Evolutionary conservation across 306 rosid genomes (phyloP).

Genomic region (Cercis canadensis): DNA sequence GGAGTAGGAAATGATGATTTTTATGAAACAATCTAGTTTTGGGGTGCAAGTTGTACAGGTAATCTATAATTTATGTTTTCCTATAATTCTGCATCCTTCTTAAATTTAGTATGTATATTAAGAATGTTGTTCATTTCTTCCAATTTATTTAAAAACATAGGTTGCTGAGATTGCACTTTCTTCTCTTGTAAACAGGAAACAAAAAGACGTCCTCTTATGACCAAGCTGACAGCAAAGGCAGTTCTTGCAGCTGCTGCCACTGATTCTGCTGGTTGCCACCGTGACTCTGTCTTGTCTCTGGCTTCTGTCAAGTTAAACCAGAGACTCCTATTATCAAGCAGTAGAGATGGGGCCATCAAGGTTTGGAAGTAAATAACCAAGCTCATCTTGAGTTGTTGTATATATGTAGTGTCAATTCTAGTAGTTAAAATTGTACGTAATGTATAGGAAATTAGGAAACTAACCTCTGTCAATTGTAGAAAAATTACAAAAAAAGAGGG

Average conservation of each 20-base stretch:
- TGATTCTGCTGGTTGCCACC: constrained; percentile 92
- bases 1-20: constrained; percentile 77
- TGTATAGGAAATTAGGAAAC: constrained; percentile 7
- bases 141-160: too few species aligned
- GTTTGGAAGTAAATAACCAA: constrained; percentile 78
- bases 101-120: too few species aligned
- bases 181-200: constrained; percentile 68
- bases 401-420: constrained; percentile 48
- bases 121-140: too few species aligned
- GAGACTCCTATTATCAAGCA: constrained; percentile 78
- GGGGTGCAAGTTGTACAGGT: constrained; percentile 99
- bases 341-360: constrained; percentile 97
- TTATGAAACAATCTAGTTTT: constrained; percentile 76
- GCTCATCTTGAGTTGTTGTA: constrained; percentile 47
- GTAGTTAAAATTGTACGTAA: constrained; percentile 54
- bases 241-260: constrained; percentile 90
- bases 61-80: constrained; percentile 31
- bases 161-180: constrained; percentile 23
- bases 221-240: constrained; percentile 76
- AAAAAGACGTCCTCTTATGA: constrained; percentile 74
- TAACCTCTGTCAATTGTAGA: too few species aligned
- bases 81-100: background rate
- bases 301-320: constrained; percentile 96
- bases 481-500: too few species aligned
- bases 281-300: constrained; percentile 79